Evolutionary conservation across 2,329 filamentous ascomycete genomes (phyloP), one percentile per base, ranked within the genome.

Genomic region (Cladophialophora bantiana): DNA sequence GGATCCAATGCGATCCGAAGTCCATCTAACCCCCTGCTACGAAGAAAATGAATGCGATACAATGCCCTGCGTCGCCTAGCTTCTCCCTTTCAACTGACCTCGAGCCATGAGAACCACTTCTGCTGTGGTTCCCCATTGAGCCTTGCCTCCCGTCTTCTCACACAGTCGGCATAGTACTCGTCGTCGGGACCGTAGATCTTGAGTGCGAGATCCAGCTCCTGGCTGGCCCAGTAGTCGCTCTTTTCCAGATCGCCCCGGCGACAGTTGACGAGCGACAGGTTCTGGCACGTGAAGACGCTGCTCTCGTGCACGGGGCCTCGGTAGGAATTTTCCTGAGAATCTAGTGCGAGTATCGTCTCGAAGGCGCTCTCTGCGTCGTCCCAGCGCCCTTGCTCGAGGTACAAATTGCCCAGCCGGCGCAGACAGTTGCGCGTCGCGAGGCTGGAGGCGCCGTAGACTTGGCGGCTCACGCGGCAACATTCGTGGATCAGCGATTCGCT

Each of bases 221-320:
- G 58, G 15, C 36, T 15, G 1, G 58, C 58, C 58, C 58, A 60
- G 31, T 60, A 52, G 31, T 31, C 18, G 42, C 58, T 60, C 32
- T 35, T 60, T 12, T 15, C 31, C 42, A 20, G n/a, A 34, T 48
- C 42, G 7, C 58, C 58, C 10, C 58, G 15, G 34, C 42, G 58
- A 32, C 32, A 36, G 31, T 52, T 60, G 26, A 52, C n/a, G 10
- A 52, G 31, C 7, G 58, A 60, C 31, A 60, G 58, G 42, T 60
- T 60, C 58, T 60, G 58, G 32, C 58, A 60, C n/a, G 58, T 60
- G 26, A 60, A 60, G 40, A 60, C 20, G 18, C 58, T 60, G 26
- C 40, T 60, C 40, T 60, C 20, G 32, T 60, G 40, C 12, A 3
- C 35, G 13, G 58, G 40, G 12, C 42, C 58, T 12, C n/a, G 31